phyloP scores from a whole-genome alignment of 257 asterid genomes.

The Gentiana straminea region DNA sequence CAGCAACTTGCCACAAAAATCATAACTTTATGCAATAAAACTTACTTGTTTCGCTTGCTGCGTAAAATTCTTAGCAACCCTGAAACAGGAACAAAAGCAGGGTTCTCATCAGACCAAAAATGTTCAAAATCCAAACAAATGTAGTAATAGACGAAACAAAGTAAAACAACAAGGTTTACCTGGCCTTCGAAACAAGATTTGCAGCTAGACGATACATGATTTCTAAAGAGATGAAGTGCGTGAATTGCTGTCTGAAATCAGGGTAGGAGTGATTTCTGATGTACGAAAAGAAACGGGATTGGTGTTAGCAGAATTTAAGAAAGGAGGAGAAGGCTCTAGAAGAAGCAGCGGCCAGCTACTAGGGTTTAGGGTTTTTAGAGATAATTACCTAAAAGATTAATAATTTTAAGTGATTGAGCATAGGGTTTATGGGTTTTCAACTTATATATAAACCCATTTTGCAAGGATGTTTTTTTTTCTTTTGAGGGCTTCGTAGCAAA shows the following conservation, averaged over 20 bases:
- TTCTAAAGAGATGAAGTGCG: neutral
- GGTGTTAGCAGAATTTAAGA: constrained; percentile 9
- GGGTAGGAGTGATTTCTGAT: neutral
- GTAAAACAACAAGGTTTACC: constrained; percentile 13
- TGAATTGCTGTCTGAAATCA: constrained; percentile 1
- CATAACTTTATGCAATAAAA: too few species aligned
- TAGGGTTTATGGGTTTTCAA: constrained; percentile 15
- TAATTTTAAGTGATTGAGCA: neutral
- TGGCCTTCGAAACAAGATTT: constrained; percentile 71
- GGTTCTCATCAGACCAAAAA: neutral
- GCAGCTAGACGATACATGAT: constrained; percentile 79
- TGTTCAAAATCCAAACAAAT: neutral
- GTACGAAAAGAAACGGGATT: neutral
- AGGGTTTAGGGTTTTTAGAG: constrained; percentile 25
- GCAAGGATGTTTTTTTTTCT: neutral
- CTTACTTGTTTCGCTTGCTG: constrained; percentile 15
- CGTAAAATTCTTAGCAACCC: constrained; percentile 29
- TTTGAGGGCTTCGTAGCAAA: neutral
- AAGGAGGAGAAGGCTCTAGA: constrained; percentile 59
- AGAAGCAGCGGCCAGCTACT: constrained; percentile 18
- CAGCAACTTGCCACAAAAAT: too few species aligned
- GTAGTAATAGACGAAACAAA: neutral
- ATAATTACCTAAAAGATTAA: neutral
- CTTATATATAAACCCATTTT: too few species aligned
- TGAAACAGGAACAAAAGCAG: constrained; percentile 8